phyloP scores from a whole-genome alignment of 352 stramenopile genomes.

The Globisporangium cylindrosporum region DNA sequence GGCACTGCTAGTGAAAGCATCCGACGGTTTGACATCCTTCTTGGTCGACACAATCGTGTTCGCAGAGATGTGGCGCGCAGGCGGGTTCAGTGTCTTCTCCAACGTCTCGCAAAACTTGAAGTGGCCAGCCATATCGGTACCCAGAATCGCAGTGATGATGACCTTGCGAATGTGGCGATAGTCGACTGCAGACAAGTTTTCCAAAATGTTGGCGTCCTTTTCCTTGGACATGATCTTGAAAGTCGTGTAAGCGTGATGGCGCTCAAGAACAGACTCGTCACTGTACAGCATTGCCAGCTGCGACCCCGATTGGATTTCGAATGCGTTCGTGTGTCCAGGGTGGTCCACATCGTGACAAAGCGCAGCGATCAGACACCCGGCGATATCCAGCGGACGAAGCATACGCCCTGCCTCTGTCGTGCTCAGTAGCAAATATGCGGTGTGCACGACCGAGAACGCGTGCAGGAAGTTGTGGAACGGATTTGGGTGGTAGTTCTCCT shows the following conservation, averaged over 20 bases:
- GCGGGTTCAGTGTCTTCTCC: slow-evolving; percentile 64
- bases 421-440: slow-evolving; percentile 78
- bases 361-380: slow-evolving; percentile 79
- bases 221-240: slow-evolving; percentile 84
- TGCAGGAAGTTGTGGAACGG: slow-evolving; percentile 92
- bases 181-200: slow-evolving; percentile 63
- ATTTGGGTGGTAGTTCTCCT: slow-evolving; percentile 85
- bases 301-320: slow-evolving; percentile 78
- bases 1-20: neutral
- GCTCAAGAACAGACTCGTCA: slow-evolving; percentile 88
- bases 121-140: slow-evolving; percentile 90
- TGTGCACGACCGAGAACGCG: slow-evolving; percentile 86
- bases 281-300: slow-evolving; percentile 85
- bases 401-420: slow-evolving; percentile 64
- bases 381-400: slow-evolving; percentile 82
- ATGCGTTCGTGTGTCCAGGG: slow-evolving; percentile 87
- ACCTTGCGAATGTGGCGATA: slow-evolving; percentile 85
- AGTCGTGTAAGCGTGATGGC: slow-evolving; percentile 85
- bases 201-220: slow-evolving; percentile 85
- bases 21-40: slow-evolving; percentile 16
- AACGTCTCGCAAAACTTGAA: slow-evolving; percentile 83
- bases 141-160: slow-evolving; percentile 85
- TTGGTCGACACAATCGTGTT: slow-evolving; percentile 37
- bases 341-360: slow-evolving; percentile 92
- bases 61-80: slow-evolving; percentile 47